Percentiles rank a stretch among this genome's conserved stretches.
Conservation (phyloP, 208 protist genomes). For the Crithidia expoeki region DNA sequence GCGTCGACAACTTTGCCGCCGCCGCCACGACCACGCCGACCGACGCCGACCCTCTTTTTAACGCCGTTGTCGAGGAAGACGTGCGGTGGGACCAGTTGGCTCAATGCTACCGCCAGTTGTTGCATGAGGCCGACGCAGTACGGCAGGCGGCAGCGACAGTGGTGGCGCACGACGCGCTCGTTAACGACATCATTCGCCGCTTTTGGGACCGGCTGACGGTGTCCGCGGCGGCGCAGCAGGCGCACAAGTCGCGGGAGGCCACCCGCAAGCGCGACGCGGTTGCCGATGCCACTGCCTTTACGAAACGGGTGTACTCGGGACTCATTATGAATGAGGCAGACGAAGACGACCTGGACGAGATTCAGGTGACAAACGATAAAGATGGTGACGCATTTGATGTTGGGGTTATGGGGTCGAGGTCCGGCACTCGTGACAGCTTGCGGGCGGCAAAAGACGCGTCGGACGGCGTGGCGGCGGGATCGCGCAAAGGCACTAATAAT, state of each 20-base stretch:
- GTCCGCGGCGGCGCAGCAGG: slow-evolving; percentile 48
- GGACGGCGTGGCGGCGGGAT: neutral
- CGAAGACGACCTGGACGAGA: slow-evolving; percentile 39
- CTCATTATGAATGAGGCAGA: slow-evolving; percentile 7
- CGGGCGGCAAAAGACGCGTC: neutral
- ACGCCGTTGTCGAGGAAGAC: slow-evolving; percentile 56
- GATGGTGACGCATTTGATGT: neutral
- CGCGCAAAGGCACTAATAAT: neutral
- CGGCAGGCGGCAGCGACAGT: slow-evolving; percentile 26
- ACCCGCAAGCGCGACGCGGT: slow-evolving; percentile 20
- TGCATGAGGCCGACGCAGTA: slow-evolving; percentile 40
- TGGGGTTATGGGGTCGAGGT: neutral
- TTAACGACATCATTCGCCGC: slow-evolving; percentile 81
- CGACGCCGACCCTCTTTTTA: slow-evolving; percentile 42
- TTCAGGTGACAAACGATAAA: slow-evolving; percentile 3
- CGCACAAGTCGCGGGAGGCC: slow-evolving; percentile 32
- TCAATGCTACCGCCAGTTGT: slow-evolving; percentile 63
- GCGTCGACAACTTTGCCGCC: slow-evolving; percentile 11
- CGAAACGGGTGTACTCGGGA: slow-evolving; percentile 9
- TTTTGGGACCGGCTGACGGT: slow-evolving; percentile 86
- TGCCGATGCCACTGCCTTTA: slow-evolving; percentile 21
- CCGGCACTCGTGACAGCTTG: neutral
- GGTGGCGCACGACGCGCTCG: slow-evolving; percentile 45
- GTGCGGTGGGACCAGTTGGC: slow-evolving; percentile 67
- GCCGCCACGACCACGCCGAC: slow-evolving; percentile 14